Percentiles rank a stretch among this genome's conserved stretches.
These are phyloP conservation scores for Sporothrix inflata DNA, from an alignment of 2,329 filamentous ascomycete species.

Conservation along the genomic window DNA sequence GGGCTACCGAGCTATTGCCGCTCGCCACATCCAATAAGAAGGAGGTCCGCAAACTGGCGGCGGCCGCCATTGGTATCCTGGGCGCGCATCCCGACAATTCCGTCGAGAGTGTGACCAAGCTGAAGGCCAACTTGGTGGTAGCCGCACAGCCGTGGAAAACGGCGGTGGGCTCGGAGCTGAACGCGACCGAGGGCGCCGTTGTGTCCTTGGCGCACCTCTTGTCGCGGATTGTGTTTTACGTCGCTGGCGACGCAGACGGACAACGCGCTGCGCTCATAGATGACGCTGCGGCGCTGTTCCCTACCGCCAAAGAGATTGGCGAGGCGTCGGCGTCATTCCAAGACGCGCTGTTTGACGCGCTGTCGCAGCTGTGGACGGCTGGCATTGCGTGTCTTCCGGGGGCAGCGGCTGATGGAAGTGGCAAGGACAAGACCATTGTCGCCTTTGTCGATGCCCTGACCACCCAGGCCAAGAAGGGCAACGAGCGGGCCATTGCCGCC, in stretches of 20 bases:
- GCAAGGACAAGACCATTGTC: constrained; percentile 37
- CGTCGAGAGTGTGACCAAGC: constrained; percentile 45
- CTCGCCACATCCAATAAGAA: constrained; percentile 73
- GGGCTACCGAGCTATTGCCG: constrained; percentile 57
- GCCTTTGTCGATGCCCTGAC: constrained; percentile 65
- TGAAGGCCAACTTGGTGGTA: constrained; percentile 51
- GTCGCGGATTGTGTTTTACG: constrained; percentile 52
- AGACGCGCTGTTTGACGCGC: constrained; percentile 50
- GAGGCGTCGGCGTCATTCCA: constrained; percentile 42
- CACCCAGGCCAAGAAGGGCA: constrained; percentile 74
- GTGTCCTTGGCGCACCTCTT: constrained; percentile 50
- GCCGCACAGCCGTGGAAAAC: constrained; percentile 57
- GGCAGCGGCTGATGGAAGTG: constrained; percentile 29
- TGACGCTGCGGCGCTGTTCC: constrained; percentile 26
- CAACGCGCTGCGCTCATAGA: background rate
- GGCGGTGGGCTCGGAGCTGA: constrained; percentile 48
- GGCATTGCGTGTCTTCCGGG: constrained; percentile 43
- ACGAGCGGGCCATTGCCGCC: constrained; percentile 79
- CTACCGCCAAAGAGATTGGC: constrained; percentile 32
- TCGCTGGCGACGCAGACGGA: background rate
- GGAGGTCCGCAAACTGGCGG: constrained; percentile 66
- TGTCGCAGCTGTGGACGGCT: constrained; percentile 50
- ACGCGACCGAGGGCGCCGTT: constrained; percentile 52
- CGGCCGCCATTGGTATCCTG: constrained; percentile 75
- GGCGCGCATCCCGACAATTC: constrained; percentile 64